Evolutionary conservation across 176 grass and related monocot genomes (phyloP), one percentile per base, ranked within the genome.

Genomic region (Carex cristatella): DNA sequence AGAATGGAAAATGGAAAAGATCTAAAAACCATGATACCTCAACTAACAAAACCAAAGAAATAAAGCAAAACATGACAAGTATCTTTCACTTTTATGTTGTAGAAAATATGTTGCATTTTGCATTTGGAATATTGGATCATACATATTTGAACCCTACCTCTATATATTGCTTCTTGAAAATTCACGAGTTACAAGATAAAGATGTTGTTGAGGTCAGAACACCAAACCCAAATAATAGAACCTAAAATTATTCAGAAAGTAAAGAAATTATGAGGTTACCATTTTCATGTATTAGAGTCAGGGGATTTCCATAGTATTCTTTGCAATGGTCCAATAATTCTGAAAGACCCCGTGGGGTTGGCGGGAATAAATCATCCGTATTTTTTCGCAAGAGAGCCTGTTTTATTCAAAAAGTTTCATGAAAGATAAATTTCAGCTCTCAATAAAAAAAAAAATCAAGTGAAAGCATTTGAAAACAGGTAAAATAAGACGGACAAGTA

Each of bases 221-320:
- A 2, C 10, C 3, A 30, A 76, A 55, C 19, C 72, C 72, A 76
- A 11, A 76, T 31, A 76, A 76, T 55, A 55, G 48, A 57, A 7
- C 51, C 23, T 15, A 57, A 57, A 57, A 53, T 31, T 78, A 44
- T 51, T 11, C 51, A 56, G 33, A 71, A 44, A 30, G 28, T 11
- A 57, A 69, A 71, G 37, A 77, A 61, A 86, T 32, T 49, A 6
- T 35, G 15, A 27, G 42, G 9, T 15, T 93, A 94, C 91, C 94
- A 14, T 98, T 98, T 84, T 98, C 92, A 65, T 98, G 92, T 81
- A 97, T 92, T 28, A 92, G 7, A 33, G 92, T 60, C 1, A 85
- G 87, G 9, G 88, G 94, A 51, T 97, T 97, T 49, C 85, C 49
- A 56, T 97, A 97, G 13, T 87, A 82, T 3, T 85, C 14, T 83